These are phyloP conservation scores for Phytopythium delawarense DNA, from an alignment of 352 stramenopile species.

Conservation along the genomic window DNA sequence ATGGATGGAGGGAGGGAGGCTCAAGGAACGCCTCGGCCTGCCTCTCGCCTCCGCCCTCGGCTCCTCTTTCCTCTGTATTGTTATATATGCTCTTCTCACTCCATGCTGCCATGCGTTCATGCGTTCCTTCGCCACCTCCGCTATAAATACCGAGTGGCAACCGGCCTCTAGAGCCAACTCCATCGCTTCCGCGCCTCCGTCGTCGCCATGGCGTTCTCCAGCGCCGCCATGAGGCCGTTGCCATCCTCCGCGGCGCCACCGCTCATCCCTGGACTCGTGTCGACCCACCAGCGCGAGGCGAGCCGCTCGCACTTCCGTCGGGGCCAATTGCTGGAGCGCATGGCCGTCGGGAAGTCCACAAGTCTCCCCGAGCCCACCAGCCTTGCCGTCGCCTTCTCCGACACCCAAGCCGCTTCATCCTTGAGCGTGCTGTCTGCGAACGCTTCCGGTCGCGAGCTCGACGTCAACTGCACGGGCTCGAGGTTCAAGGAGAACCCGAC, in stretches of 20 bases:
- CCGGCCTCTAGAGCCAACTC: neutral
- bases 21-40: neutral
- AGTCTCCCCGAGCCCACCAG: constrained; percentile 12
- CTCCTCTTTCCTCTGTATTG: constrained; percentile 6
- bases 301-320: constrained; percentile 49
- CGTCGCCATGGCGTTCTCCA: neutral
- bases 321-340: constrained; percentile 57
- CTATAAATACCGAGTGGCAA: neutral
- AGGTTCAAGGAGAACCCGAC: constrained; percentile 43
- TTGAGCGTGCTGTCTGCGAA: neutral
- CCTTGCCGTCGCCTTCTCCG: constrained; percentile 10
- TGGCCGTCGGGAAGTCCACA: constrained; percentile 44
- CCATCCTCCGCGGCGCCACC: constrained; percentile 9
- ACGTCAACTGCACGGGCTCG: constrained; percentile 19
- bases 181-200: neutral
- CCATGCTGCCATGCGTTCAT: neutral
- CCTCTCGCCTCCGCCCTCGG: neutral
- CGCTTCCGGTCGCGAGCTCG: constrained; percentile 1
- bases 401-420: constrained; percentile 3
- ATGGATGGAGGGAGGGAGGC: too few relatives aligned
- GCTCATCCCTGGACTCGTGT: constrained; percentile 55
- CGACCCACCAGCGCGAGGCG: constrained; percentile 42
- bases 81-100: constrained; percentile 6
- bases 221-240: neutral
- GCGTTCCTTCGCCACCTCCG: neutral